Conservation (phyloP, 2,329 filamentous ascomycete genomes). For the Orbilia javanica region DNA sequence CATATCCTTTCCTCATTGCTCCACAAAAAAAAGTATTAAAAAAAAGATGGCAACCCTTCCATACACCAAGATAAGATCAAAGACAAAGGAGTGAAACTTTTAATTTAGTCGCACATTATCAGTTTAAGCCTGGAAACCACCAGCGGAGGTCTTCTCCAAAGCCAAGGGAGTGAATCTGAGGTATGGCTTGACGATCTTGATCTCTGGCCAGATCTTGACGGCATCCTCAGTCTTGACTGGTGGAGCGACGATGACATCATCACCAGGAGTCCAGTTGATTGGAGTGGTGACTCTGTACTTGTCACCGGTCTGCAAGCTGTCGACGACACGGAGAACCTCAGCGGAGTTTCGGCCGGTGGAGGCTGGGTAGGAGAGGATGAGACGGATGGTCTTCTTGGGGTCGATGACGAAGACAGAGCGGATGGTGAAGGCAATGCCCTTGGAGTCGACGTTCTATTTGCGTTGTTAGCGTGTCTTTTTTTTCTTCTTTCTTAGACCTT, state of each 20-base stretch:
- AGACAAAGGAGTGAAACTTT: constrained; percentile 37
- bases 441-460: constrained; percentile 65
- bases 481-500: constrained; percentile 3
- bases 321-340: constrained; percentile 72
- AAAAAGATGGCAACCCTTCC: not conserved
- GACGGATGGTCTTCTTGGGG: constrained; percentile 74
- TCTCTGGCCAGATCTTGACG: constrained; percentile 73
- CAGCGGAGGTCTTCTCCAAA: constrained; percentile 71
- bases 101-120: constrained; percentile 4
- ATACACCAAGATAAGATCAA: constrained; percentile 13
- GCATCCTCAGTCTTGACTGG: constrained; percentile 72
- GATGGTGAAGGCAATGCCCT: constrained; percentile 73
- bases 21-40: not conserved
- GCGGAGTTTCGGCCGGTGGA: constrained; percentile 72
- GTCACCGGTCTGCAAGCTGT: constrained; percentile 73
- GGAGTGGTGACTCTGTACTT: constrained; percentile 73
- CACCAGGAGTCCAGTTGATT: constrained; percentile 68
- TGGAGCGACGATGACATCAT: constrained; percentile 74
- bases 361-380: constrained; percentile 74
- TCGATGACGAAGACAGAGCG: constrained; percentile 76
- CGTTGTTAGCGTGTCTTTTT: constrained; percentile 51
- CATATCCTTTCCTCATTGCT: constrained; percentile 1
- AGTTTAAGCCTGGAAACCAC: constrained; percentile 4
- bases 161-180: constrained; percentile 72
- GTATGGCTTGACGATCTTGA: constrained; percentile 75